Evolutionary conservation across 2,329 filamentous ascomycete genomes (phyloP).

Genomic region (Alternaria alternata): DNA sequence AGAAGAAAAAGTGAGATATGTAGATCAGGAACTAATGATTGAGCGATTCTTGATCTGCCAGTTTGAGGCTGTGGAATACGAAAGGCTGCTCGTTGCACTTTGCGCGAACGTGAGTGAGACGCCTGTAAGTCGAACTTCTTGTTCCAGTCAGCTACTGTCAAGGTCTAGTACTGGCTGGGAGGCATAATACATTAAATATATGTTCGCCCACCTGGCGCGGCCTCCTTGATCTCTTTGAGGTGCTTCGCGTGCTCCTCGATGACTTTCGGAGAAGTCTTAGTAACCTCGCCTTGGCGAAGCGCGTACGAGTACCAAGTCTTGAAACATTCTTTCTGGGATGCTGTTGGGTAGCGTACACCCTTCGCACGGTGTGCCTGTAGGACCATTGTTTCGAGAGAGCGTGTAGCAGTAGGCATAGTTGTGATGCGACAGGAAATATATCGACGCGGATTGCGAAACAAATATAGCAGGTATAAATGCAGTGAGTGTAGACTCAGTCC

Average conservation of each 20-base stretch:
- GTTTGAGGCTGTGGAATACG: background rate
- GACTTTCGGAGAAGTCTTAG: conserved; percentile 27
- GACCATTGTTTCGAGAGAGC: conserved; percentile 43
- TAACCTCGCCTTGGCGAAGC: conserved; percentile 33
- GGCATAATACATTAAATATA: conserved; percentile 33
- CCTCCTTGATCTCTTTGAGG: conserved; percentile 33
- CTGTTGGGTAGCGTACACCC: conserved; percentile 43
- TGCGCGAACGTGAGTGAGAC: background rate
- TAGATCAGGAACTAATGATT: background rate
- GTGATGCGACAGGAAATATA: background rate
- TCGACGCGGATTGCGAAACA: background rate
- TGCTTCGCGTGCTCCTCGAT: conserved; percentile 36
- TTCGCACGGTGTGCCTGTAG: conserved; percentile 48
- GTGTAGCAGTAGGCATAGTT: conserved; percentile 38
- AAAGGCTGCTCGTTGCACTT: background rate
- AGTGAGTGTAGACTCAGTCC: too few species aligned
- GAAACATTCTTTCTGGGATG: conserved; percentile 44
- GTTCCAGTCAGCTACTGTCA: background rate
- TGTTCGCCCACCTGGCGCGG: conserved; percentile 39
- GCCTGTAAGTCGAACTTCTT: fast-evolving
- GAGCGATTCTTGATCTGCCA: background rate
- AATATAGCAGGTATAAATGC: too few species aligned
- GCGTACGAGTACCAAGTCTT: conserved; percentile 51
- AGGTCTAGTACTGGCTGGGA: background rate
- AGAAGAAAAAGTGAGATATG: background rate